These are phyloP conservation scores for Straminergon stramineum DNA, from an alignment of 225 moss, liverwort and hornwort genomes.

Conservation along the genomic window DNA sequence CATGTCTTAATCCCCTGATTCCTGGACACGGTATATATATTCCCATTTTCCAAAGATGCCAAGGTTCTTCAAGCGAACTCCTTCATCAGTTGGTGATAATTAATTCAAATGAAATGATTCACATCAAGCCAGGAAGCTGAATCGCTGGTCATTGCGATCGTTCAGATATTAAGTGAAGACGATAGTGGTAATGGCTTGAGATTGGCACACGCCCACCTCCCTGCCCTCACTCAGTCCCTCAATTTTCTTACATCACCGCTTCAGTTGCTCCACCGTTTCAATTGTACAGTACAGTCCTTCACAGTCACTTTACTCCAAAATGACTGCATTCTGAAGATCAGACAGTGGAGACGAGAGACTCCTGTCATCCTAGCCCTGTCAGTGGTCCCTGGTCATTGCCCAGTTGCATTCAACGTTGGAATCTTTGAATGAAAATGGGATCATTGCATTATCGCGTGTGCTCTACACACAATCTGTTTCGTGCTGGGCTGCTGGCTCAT, in stretches of 20 bases:
- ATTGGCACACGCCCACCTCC: not conserved
- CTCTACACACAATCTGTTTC: not conserved
- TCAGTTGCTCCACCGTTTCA: not conserved
- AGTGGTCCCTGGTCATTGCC: not conserved
- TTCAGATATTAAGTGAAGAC: not conserved
- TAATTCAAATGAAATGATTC: not conserved
- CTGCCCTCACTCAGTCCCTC: not conserved
- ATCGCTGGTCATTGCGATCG: not conserved
- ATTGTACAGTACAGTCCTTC: not conserved
- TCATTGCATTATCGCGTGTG: not conserved
- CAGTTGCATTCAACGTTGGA: not conserved
- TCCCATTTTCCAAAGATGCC: not conserved
- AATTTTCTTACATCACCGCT: not conserved
- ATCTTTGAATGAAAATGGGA: not conserved
- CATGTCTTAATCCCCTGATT: not conserved
- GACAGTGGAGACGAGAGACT: not conserved
- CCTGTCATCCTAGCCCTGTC: not conserved
- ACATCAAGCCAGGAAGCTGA: not conserved
- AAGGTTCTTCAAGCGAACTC: not conserved
- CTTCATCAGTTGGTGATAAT: conserved; percentile 2
- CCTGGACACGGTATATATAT: not conserved
- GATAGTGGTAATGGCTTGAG: not conserved
- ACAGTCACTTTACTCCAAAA: not conserved
- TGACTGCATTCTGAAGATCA: not conserved
- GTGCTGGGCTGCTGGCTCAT: not conserved